Percentiles rank a stretch among this genome's conserved stretches.
phyloP scores from a whole-genome alignment of 1,284 basidiomycete genomes.

The Wallemia hederae region DNA sequence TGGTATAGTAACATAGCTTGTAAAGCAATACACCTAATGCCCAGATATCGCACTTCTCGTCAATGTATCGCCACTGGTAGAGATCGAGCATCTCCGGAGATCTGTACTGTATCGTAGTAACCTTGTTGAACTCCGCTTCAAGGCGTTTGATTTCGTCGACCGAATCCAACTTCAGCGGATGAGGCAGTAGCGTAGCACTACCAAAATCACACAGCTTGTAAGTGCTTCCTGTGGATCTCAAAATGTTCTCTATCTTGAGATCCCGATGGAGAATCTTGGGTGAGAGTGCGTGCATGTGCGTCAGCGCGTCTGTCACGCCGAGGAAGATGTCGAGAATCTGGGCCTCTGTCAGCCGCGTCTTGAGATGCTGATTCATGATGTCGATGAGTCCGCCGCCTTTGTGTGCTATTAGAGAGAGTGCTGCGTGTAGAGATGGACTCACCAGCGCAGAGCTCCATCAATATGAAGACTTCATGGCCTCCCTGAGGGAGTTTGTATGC shows the following conservation, averaged over 20 bases:
- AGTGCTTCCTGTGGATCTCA: constrained; percentile 32
- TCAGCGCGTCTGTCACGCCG: constrained; percentile 70
- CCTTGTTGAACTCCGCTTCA: constrained; percentile 72
- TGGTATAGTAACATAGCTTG: constrained; percentile 90
- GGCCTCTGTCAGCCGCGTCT: constrained; percentile 69
- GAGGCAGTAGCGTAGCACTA: constrained; percentile 42
- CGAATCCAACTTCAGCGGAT: constrained; percentile 33
- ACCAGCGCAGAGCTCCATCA: constrained; percentile 85
- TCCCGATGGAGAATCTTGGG: constrained; percentile 83
- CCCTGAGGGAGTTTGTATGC: constrained; percentile 56
- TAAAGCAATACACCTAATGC: constrained; percentile 45
- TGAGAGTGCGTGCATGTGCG: constrained; percentile 76
- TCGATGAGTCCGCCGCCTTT: constrained; percentile 91
- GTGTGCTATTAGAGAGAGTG: background rate
- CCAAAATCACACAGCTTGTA: constrained; percentile 99
- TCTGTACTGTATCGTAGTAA: constrained; percentile 82
- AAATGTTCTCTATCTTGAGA: constrained; percentile 91
- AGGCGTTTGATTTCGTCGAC: constrained; percentile 55
- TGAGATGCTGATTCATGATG: constrained; percentile 86
- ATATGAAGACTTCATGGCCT: constrained; percentile 81
- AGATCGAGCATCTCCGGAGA: constrained; percentile 97
- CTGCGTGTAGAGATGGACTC: constrained; percentile 6
- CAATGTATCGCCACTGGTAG: constrained; percentile 46
- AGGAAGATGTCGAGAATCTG: constrained; percentile 97
- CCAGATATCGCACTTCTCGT: constrained; percentile 65